Percentiles rank a stretch among this genome's conserved stretches.
Conservation (phyloP, 495 filamentous ascomycete genomes). For the Tuber umbilicatum region DNA sequence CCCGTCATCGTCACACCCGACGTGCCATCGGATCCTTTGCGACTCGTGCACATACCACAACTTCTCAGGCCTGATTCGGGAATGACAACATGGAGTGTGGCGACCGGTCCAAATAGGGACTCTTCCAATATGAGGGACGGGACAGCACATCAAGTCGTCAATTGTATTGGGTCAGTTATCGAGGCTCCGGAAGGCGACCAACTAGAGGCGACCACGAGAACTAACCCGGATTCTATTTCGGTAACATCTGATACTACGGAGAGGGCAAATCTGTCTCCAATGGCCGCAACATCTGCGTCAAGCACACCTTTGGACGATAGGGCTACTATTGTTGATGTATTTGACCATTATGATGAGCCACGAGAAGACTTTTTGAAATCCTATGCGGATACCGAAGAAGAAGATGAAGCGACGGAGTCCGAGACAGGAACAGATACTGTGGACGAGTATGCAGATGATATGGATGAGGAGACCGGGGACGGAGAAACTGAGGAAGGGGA, state of each 20-base stretch:
- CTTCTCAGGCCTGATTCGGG: constrained; percentile 34
- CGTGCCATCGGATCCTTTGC: constrained; percentile 26
- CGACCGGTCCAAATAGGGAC: constrained; percentile 25
- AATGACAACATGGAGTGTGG: constrained; percentile 31
- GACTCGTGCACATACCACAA: constrained; percentile 29
- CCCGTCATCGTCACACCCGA: constrained; percentile 37
- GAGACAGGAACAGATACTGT: constrained; percentile 28
- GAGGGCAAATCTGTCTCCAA: constrained; percentile 32
- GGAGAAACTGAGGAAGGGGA: constrained; percentile 25
- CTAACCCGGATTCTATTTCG: constrained; percentile 32
- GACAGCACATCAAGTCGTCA: constrained; percentile 30
- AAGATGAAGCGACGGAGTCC: constrained; percentile 10
- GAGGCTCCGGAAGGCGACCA: constrained; percentile 32
- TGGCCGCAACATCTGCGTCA: constrained; percentile 28
- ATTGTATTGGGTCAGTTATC: constrained; percentile 30
- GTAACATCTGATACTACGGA: constrained; percentile 19
- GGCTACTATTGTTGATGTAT: constrained; percentile 37
- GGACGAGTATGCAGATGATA: constrained; percentile 18
- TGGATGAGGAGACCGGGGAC: constrained; percentile 15
- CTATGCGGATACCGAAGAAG: constrained; percentile 31
- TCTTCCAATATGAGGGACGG: constrained; percentile 18
- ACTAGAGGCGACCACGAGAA: constrained; percentile 34
- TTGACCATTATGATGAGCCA: constrained; percentile 41
- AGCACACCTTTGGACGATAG: constrained; percentile 36
- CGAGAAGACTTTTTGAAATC: constrained; percentile 39